Evolutionary conservation across 208 protist species (phyloP), one percentile per base, ranked within the genome.

Genomic region (Plasmodiophora brassicae): DNA sequence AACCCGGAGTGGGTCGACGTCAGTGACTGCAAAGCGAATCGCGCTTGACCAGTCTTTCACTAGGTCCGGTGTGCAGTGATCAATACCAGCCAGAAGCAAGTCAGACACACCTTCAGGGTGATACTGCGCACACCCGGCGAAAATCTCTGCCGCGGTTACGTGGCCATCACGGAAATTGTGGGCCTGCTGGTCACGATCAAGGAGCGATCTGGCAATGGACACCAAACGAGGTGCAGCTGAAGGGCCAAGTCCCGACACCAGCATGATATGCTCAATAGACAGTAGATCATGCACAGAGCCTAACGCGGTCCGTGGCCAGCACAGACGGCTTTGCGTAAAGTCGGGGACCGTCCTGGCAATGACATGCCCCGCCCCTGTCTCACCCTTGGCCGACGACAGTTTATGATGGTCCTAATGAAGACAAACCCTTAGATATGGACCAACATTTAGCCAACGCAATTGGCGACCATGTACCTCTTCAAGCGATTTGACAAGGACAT

Each of bases 1-100:
- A 14, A 78, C 20, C 14, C 65, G n/a, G 32, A 14, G 5, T 32
- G 65, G 65, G n/a, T 78, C 65, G 5, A 78, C n/a, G 41, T 78
- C 65, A 44, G 65, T 78, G n/a, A n/a, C 32, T 38, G n/a, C 65
- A 78, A 44, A 78, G 5, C 65, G 65, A 36, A 78, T 38, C 20
- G 65, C 65, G 41, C 32, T 36, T 36, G 20, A 78, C 65, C 65
- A 78, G 65, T 78, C 65, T 78, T 78, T 78, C 5, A 78, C 65
- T 5, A 38, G 5, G 41, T 78, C 65, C n/a, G 65, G 41, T 78
- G 65, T n/a, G 41, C 65, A 78, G 32, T 78, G 32, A 78, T 78
- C 65, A 32, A 78, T 5, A 5, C 65, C 65, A 5, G 32, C 41
- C 10, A 5, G 10, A 36, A 78, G 41, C 32, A 78, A 32, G 10